phyloP scores from a whole-genome alignment of 2,329 filamentous ascomycete genomes.

The Talaromyces atroroseus region DNA sequence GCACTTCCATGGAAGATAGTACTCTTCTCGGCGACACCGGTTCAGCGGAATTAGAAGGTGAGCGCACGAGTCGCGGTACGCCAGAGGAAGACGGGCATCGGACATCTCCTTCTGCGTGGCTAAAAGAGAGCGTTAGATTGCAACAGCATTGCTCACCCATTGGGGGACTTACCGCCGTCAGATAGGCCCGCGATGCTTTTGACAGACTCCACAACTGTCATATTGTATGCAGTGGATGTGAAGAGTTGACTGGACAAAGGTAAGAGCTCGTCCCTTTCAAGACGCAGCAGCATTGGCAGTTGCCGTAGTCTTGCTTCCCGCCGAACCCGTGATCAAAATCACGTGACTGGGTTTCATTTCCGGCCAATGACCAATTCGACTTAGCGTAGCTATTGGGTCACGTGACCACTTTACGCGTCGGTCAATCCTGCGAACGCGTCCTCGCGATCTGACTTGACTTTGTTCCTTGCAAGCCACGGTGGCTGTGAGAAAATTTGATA shows the following conservation, averaged over 20 bases:
- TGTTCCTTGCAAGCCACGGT: constrained; percentile 27
- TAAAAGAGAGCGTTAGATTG: constrained; percentile 19
- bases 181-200: constrained; percentile 46
- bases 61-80: constrained; percentile 94
- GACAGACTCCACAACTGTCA: constrained; percentile 45
- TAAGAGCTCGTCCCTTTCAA: constrained; percentile 3
- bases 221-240: constrained; percentile 21
- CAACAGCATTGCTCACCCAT: constrained; percentile 18
- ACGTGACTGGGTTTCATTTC: constrained; percentile 16
- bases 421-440: constrained; percentile 10
- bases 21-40: constrained; percentile 84
- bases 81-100: constrained; percentile 76
- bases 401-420: constrained; percentile 35
- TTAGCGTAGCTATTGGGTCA: constrained; percentile 20
- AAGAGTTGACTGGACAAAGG: constrained; percentile 1
- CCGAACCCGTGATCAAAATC: constrained; percentile 19
- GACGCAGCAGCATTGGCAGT: neutral
- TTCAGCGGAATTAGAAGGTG: constrained; percentile 93
- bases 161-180: constrained; percentile 29
- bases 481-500: constrained; percentile 17
- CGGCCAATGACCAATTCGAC: constrained; percentile 16
- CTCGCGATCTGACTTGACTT: constrained; percentile 15
- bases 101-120: constrained; percentile 77
- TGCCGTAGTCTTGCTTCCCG: constrained; percentile 8
- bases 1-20: constrained; percentile 97